Percentiles rank a stretch among this genome's conserved stretches.
Evolutionary conservation across 2,329 filamentous ascomycete species (phyloP).

Genomic region (Fonsecaea multimorphosa): DNA sequence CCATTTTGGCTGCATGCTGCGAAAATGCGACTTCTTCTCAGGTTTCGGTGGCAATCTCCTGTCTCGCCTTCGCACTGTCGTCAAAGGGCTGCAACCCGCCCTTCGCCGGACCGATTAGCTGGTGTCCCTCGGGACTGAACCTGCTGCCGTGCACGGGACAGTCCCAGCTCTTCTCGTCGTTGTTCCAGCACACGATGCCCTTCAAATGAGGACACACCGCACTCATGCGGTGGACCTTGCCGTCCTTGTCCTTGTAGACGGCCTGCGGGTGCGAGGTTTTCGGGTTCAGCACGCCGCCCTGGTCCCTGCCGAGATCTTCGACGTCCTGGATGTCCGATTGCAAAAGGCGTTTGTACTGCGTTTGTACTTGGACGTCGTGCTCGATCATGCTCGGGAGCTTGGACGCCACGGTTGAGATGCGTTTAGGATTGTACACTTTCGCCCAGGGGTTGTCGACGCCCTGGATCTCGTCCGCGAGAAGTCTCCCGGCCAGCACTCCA

Average conservation of each 20-base stretch:
- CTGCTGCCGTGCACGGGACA: conserved; percentile 57
- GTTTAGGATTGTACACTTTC: conserved; percentile 10
- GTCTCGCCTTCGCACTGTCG: conserved; percentile 15
- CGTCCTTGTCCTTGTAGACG: conserved; percentile 63
- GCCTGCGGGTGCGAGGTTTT: conserved; percentile 56
- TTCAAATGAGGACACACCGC: conserved; percentile 64
- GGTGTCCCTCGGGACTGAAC: conserved; percentile 52
- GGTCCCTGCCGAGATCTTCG: conserved; percentile 58
- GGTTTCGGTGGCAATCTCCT: conserved; percentile 10
- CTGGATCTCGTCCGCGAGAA: conserved; percentile 62
- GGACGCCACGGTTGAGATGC: conserved; percentile 52
- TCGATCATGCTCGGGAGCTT: conserved; percentile 54
- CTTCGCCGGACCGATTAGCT: conserved; percentile 51
- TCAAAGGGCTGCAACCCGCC: conserved; percentile 41
- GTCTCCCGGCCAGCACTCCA: conserved; percentile 58
- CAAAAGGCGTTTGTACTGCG: conserved; percentile 62
- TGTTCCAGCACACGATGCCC: conserved; percentile 64
- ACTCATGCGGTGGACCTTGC: conserved; percentile 58
- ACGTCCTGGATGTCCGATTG: conserved; percentile 63
- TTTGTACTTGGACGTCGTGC: conserved; percentile 62
- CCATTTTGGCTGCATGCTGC: not conserved
- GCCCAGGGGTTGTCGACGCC: conserved; percentile 47
- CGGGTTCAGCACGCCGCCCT: conserved; percentile 60
- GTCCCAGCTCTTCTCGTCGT: conserved; percentile 60
- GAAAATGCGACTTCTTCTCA: not conserved